Evolutionary conservation across 108 stramenopile genomes (phyloP).

Genomic region (Nitzschia inconspicua): DNA sequence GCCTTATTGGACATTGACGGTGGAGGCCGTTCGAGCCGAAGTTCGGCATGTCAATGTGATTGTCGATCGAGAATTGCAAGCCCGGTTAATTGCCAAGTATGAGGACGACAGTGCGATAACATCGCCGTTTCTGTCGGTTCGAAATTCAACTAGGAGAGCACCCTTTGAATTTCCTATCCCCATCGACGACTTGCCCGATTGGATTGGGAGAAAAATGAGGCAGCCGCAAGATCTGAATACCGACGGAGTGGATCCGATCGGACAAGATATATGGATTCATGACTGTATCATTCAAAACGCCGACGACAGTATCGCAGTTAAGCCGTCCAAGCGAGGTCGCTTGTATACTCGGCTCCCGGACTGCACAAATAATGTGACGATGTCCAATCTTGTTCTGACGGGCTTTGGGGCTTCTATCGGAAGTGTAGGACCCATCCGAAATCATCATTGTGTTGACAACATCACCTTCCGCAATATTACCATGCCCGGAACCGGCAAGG

Average conservation of each 20-base stretch:
- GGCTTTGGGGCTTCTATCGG: constrained; percentile 48
- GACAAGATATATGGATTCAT: constrained; percentile 39
- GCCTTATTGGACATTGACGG: constrained; percentile 30
- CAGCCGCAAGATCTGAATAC: constrained; percentile 41
- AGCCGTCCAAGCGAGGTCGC: constrained; percentile 13
- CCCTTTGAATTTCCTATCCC: constrained; percentile 12
- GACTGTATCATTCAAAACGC: constrained; percentile 39
- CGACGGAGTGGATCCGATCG: constrained; percentile 41
- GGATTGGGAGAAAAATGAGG: constrained; percentile 16
- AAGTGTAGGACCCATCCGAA: constrained; percentile 8
- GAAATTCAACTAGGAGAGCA: constrained; percentile 1
- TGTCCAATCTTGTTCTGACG: constrained; percentile 32
- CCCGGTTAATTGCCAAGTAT: too few species aligned
- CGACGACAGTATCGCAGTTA: constrained; percentile 42
- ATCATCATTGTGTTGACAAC: constrained; percentile 27
- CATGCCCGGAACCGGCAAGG: constrained; percentile 41
- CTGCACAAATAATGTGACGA: constrained; percentile 35
- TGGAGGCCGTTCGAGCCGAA: constrained; percentile 27
- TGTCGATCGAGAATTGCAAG: constrained; percentile 29
- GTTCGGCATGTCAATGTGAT: constrained; percentile 31
- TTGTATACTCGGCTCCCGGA: not conserved
- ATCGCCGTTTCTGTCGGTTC: not conserved
- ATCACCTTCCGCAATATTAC: constrained; percentile 45
- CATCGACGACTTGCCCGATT: constrained; percentile 28
- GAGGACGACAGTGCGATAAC: too few species aligned